These are phyloP conservation scores for Jackrogersella minutella DNA, from an alignment of 495 filamentous ascomycete species.

Conservation along the genomic window DNA sequence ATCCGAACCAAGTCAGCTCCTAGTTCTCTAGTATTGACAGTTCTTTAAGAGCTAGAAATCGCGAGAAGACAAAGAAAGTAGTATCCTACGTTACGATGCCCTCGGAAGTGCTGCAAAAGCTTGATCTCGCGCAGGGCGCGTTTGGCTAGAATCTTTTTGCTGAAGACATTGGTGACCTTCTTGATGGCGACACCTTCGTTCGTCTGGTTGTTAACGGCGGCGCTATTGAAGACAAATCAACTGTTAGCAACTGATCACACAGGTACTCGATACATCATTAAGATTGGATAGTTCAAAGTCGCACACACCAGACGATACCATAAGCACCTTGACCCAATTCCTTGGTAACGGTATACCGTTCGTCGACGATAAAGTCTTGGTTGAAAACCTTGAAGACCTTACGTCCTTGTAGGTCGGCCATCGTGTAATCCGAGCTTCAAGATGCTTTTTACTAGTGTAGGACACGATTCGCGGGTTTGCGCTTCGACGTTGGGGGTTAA, in stretches of 20 bases:
- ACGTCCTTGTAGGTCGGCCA: conserved; percentile 83
- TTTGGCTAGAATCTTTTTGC: conserved; percentile 99
- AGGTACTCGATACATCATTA: not conserved
- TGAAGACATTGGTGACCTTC: conserved; percentile 99
- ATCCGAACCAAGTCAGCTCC: conserved; percentile 3
- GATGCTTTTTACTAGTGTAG: not conserved
- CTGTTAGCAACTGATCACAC: conserved; percentile 36
- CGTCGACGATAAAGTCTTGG: conserved; percentile 98
- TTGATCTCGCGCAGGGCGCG: conserved; percentile 98
- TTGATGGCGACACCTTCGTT: conserved; percentile 98
- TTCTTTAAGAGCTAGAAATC: not conserved
- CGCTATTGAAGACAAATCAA: conserved; percentile 60
- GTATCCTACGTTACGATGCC: conserved; percentile 67
- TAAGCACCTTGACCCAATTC: conserved; percentile 98
- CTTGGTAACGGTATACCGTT: conserved; percentile 98
- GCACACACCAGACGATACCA: conserved; percentile 93
- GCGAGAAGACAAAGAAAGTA: too few relatives aligned
- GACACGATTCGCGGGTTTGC: not conserved
- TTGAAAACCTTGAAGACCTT: conserved; percentile 99
- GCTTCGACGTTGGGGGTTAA: conserved; percentile 5
- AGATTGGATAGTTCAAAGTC: not conserved
- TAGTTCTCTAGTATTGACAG: not conserved
- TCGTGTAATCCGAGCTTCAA: conserved; percentile 44
- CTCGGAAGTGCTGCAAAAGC: conserved; percentile 96
- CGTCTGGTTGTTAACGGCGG: conserved; percentile 89